Base-by-base conservation (phyloP, 1,284 basidiomycete genomes). In the Sanguinoderma infundibulare region DNA sequence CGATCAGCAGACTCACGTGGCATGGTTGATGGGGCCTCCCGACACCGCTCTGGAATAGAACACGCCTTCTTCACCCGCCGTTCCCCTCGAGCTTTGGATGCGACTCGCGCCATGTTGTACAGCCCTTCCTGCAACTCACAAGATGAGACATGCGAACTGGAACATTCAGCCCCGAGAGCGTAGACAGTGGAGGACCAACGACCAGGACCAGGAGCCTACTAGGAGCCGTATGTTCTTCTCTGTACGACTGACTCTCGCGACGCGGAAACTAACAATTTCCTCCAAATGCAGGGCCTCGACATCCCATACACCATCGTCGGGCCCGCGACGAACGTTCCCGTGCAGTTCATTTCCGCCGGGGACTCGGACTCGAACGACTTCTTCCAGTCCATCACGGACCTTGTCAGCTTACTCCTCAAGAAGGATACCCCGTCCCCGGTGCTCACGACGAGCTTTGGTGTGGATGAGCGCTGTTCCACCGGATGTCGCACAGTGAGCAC, bases 231-330 rank as follows among this genome's bases (percentile, higher is more conserved):
- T 55, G 17, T 50, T 32, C 17, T 3, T 52, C 50, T 17, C 24
- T 32, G 15, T 36, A 22, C 36, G n/a, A 5, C 10, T 15, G 20
- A n/a, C n/a, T 26, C 34, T 15, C 17, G 12, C 17, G 32, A 28
- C n/a, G 5, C 22, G 17, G 32, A n/a, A 34, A 7, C 14, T 35
- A 5, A 36, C 3, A 42, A 4, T n/a, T 12, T n/a, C 6, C 14
- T 20, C 5, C 8, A 20, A 39, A 8, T 28, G 30, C 35, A 39
- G 42, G 84, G 85, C 65, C 75, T 89, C 17, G 86, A 88, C 66
- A 83, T 87, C 44, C 84, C 89, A 74, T 87, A 87, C 60, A 82
- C 85, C 5, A n/a, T n/a, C n/a, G 82, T 79, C 15, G 85, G 82
- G 14, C 74, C 90, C 83, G 83, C 74, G 83, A 83, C 76, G 78